A percentile compares a stretch with the other conserved stretches of the same genome.
Evolutionary conservation across 1,284 basidiomycete species (phyloP).

Genomic region (Thelephora terrestris): DNA sequence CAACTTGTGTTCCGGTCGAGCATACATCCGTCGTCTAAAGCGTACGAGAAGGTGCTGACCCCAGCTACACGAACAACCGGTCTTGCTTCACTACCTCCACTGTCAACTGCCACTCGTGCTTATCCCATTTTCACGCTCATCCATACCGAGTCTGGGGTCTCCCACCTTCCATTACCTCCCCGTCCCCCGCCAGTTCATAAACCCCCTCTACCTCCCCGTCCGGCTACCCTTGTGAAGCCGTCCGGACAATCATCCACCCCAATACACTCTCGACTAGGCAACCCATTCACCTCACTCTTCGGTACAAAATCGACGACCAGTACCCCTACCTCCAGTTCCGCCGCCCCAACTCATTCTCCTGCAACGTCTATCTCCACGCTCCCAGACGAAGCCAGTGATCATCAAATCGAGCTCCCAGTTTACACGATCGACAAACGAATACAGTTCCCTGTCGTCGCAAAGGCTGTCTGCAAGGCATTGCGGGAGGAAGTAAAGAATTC

Average conservation of each 20-base stretch:
- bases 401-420: constrained; percentile 42
- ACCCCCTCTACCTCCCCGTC: constrained; percentile 57
- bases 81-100: constrained; percentile 39
- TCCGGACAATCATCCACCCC: constrained; percentile 3
- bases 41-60: constrained; percentile 49
- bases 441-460: constrained; percentile 20
- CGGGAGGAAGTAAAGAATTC: constrained; percentile 46
- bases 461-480: constrained; percentile 49
- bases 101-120: constrained; percentile 23
- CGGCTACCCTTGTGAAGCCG: constrained; percentile 17
- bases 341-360: constrained; percentile 15
- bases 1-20: constrained; percentile 56
- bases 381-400: constrained; percentile 18
- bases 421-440: constrained; percentile 48
- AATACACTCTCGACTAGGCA: constrained; percentile 36
- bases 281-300: constrained; percentile 61
- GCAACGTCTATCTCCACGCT: constrained; percentile 13
- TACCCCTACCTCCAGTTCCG: constrained; percentile 20
- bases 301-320: constrained; percentile 29
- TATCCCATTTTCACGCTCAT: constrained; percentile 16
- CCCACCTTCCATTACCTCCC: constrained; percentile 56
- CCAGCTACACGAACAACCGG: constrained; percentile 40
- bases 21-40: constrained; percentile 49
- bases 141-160: neutral
- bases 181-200: constrained; percentile 33